Evolutionary conservation across 345 rosid species (phyloP).

Genomic region (Corchorus olitorius): DNA sequence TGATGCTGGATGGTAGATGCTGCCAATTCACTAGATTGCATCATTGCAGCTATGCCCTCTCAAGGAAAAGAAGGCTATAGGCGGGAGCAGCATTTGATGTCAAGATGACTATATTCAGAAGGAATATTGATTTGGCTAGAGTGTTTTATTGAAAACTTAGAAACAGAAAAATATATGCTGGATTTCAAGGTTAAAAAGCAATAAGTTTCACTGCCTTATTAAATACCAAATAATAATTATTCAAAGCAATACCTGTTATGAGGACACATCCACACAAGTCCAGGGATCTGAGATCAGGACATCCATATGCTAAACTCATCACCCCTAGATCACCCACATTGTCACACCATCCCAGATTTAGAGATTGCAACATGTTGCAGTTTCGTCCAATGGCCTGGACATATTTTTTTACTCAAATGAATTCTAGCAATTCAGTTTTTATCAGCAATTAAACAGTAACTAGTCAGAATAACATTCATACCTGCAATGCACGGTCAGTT

Average conservation of each 20-base stretch:
- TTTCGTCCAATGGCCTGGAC: slow-evolving; percentile 83
- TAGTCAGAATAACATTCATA: slow-evolving; percentile 7
- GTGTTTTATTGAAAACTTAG: neutral
- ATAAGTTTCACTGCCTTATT: neutral
- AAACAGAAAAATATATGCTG: neutral
- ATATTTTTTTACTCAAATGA: neutral
- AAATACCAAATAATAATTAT: neutral
- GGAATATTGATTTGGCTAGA: neutral
- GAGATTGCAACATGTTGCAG: slow-evolving; percentile 67
- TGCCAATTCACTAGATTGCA: neutral
- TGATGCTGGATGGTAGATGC: neutral
- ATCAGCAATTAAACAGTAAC: neutral
- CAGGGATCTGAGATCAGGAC: slow-evolving; percentile 81
- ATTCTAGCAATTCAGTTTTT: neutral
- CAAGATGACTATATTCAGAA: neutral
- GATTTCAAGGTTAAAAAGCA: neutral
- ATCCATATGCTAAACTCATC: slow-evolving; percentile 80
- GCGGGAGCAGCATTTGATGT: neutral
- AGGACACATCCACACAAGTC: slow-evolving; percentile 81
- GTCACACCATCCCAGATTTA: slow-evolving; percentile 98
- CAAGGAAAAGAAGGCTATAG: neutral
- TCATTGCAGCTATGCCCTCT: neutral
- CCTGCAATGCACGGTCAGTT: slow-evolving; percentile 83
- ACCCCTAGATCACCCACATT: slow-evolving; percentile 84
- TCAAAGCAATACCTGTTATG: slow-evolving; percentile 66